Base-by-base conservation (phyloP, 495 filamentous ascomycete species). In the Thozetella sp. region DNA sequence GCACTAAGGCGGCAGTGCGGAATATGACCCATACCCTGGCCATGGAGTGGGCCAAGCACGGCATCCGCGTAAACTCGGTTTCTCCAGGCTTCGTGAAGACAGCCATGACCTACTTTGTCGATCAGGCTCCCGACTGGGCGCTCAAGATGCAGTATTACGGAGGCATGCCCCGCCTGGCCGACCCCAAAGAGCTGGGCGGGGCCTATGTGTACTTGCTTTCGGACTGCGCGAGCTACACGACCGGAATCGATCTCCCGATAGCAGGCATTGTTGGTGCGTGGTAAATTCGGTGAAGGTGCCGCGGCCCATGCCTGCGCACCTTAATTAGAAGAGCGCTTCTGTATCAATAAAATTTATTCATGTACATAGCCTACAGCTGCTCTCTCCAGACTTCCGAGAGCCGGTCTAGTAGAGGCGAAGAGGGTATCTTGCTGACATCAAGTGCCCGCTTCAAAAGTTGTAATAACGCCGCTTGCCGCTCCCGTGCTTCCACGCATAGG, bases 41-140 rank as follows among this genome's bases (percentile, higher is more conserved):
- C 43, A 48, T 48, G 43, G 43, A 48, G 43, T 48, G 43, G 43
- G 43, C 43, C 11, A 10, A 48, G 43, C n/a, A 48, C 19, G 85
- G 85, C 3, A 86, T 84, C 34, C 84, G 85, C n/a, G 83, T 85
- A 25, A 85, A 88, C 60, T 87, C 87, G 65, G 84, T 78, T 2
- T 72, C 80, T 4, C 74, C 83, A 45, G 83, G 80, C 1, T 71
- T 87, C 40, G 80, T 86, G 43, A 72, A 76, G 56, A 69, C 80
- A 53, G 80, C 87, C 59, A 69, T 88, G 26, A 76, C 60, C 23
- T 82, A 84, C 60, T 75, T 78, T 55, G 65, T 86, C 54, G 82
- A 88, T 62, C 70, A 80, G 53, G 86, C 87, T 68, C 67, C 70
- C n/a, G 62, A 74, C 1, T 74, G 74, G 4, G 85, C 87, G 48